Evolutionary conservation across 768 basidiomycete genomes (phyloP), one percentile per base, ranked within the genome.

Genomic region (Suillus alpinus): DNA sequence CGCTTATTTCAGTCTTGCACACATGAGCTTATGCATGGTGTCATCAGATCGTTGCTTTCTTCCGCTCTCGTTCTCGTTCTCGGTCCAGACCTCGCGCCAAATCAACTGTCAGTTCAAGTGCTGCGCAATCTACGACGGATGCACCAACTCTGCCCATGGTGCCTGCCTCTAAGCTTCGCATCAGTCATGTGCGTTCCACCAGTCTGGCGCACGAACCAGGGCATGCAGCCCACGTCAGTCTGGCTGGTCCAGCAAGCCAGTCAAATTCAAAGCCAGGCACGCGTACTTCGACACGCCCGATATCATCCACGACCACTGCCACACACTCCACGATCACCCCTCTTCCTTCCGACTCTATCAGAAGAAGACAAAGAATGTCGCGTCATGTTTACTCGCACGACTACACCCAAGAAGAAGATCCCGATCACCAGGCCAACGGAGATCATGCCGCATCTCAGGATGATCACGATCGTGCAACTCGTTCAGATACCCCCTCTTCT

Each of bases 271-370:
- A 83, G 67, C 83, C 85, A 1, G 65, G 76, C 29, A 75, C 81
- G 5, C 81, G 86, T 23, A 68, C 74, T 59, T 76, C 77, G 61
- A 86, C 83, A 23, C 82, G 88, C 6, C 89, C 89, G 4, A 74
- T 91, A 26, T 89, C 88, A 3, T 82, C 85, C 23, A 85, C 83
- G 0, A 87, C 87, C 0, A 83, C 83, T 18, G 81, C 83, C 1
- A 87, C 87, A 2, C 83, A 83, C 66, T 78, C 82, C 20, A 88
- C 87, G 5, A 77, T 85, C 58, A 84, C 81, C 6, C 85, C 86
- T n/a, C 74, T 76, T 16, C 83, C 84, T 0, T 83, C 83, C 29
- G 72, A 84, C 74, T 47, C 59, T 23, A n/a, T 65, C 34, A 62
- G 67, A 60, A 66, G 63, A n/a, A 68, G 66, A 50, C 7, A 63